Evolutionary conservation across 768 basidiomycete species (phyloP).

Genomic region (Boletus huronensis): DNA sequence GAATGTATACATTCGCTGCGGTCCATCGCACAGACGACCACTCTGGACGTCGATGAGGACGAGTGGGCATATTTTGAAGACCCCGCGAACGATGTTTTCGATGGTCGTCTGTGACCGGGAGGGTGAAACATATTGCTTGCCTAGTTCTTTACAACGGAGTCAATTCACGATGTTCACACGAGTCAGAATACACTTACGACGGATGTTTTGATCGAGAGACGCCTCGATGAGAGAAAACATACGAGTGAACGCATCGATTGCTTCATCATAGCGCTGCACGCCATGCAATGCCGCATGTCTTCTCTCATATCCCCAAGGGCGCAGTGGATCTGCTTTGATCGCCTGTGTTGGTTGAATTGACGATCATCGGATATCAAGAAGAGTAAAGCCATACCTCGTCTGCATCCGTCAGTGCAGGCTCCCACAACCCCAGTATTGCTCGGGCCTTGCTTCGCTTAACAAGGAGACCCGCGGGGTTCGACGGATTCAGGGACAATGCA

Average conservation of each 20-base stretch:
- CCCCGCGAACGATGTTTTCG: neutral
- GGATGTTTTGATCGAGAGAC: neutral
- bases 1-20: neutral
- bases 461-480: neutral
- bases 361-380: too few relatives aligned
- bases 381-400: neutral
- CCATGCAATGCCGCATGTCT: constrained; percentile 1
- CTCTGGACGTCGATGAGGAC: neutral
- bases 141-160: neutral
- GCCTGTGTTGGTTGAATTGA: neutral
- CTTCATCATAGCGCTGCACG: neutral
- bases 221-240: neutral
- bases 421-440: neutral
- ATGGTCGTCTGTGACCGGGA: neutral
- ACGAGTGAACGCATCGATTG: neutral
- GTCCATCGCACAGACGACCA: neutral
- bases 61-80: neutral
- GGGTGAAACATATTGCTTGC: neutral
- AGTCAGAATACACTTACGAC: neutral
- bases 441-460: neutral
- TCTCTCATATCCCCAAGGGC: neutral
- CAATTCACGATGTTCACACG: too few relatives aligned
- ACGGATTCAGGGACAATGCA: constrained; percentile 4
- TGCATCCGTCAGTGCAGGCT: neutral
- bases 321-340: neutral